A percentile compares a stretch with the other conserved stretches of the same genome.
These are phyloP conservation scores for Naganishia albida DNA, from an alignment of 1,284 basidiomycete species.

Conservation along the genomic window DNA sequence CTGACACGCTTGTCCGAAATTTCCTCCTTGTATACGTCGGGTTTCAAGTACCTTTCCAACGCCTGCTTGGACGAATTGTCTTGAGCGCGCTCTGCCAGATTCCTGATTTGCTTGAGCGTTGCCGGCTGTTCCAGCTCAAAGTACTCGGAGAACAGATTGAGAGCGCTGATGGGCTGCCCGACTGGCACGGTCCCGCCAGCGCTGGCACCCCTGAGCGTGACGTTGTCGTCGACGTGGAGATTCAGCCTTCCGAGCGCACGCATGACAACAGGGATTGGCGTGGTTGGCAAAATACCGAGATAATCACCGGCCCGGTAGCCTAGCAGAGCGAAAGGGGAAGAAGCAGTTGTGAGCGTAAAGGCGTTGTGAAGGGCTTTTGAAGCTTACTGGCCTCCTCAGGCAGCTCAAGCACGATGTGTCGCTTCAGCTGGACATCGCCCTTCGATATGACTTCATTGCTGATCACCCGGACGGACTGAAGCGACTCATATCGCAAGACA, in stretches of 20 bases:
- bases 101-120: conserved; percentile 37
- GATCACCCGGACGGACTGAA: conserved; percentile 30
- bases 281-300: conserved; percentile 52
- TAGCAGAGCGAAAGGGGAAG: too few relatives aligned
- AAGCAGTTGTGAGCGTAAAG: too few relatives aligned
- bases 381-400: conserved; percentile 52
- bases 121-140: conserved; percentile 56
- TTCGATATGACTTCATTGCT: conserved; percentile 35
- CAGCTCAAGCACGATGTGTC: conserved; percentile 58
- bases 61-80: conserved; percentile 35
- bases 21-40: conserved; percentile 47
- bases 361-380: too few relatives aligned
- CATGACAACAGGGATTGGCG: conserved; percentile 42
- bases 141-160: conserved; percentile 56
- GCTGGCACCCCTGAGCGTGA: conserved; percentile 49
- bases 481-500: conserved; percentile 18
- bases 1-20: conserved; percentile 56
- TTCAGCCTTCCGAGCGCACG: conserved; percentile 55
- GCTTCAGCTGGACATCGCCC: conserved; percentile 53
- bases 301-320: conserved; percentile 58
- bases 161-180: conserved; percentile 52
- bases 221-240: conserved; percentile 56
- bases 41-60: conserved; percentile 45
- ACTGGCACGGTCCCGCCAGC: conserved; percentile 57
- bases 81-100: conserved; percentile 31